These are phyloP conservation scores for Fusarium sp. DNA, from an alignment of 2,329 filamentous ascomycete species.

Conservation along the genomic window DNA sequence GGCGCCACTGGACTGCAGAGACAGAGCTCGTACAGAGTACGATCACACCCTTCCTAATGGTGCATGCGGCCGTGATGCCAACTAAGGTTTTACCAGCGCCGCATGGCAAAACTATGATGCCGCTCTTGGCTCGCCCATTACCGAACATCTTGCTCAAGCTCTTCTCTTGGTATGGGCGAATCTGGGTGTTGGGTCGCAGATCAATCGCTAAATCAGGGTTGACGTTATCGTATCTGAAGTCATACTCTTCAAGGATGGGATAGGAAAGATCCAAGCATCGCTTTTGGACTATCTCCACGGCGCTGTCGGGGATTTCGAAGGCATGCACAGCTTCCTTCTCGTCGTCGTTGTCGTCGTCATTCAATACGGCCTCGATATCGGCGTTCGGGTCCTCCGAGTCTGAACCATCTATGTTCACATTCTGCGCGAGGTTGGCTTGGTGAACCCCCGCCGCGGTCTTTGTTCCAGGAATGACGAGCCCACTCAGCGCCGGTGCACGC, in stretches of 20 bases:
- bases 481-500: constrained; percentile 84
- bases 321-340: constrained; percentile 89
- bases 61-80: constrained; percentile 98
- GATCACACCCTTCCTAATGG: constrained; percentile 97
- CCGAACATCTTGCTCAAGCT: constrained; percentile 99
- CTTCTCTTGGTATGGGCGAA: constrained; percentile 96
- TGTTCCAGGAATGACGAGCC: constrained; percentile 92
- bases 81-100: constrained; percentile 97
- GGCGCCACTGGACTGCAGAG: constrained; percentile 96
- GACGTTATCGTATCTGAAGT: constrained; percentile 89
- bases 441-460: constrained; percentile 90
- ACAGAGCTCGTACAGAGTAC: constrained; percentile 97
- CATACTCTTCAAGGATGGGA: constrained; percentile 95
- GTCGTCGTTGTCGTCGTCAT: constrained; percentile 84
- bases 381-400: neutral
- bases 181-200: constrained; percentile 87
- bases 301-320: constrained; percentile 87
- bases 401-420: neutral
- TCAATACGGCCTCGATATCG: neutral
- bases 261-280: constrained; percentile 87
- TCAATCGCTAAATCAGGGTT: constrained; percentile 96
- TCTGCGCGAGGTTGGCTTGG: constrained; percentile 77
- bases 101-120: constrained; percentile 96
- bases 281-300: constrained; percentile 88
- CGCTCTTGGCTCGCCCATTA: constrained; percentile 95